Evolutionary conservation across 257 asterid genomes (phyloP).

Genomic region (Solanum peruvianum): DNA sequence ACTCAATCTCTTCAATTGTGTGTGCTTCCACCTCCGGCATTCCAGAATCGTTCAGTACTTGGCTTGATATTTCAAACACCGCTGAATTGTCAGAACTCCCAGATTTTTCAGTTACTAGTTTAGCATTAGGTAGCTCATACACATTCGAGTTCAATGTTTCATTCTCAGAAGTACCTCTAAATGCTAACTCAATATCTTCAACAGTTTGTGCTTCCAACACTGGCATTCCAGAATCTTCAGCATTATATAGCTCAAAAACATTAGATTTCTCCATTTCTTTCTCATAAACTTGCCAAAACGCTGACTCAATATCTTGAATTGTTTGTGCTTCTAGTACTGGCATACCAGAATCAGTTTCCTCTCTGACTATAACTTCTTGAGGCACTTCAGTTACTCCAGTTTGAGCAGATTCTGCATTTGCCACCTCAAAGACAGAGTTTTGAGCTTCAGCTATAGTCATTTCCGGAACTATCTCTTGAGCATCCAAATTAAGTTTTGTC

Average conservation of each 20-base stretch:
- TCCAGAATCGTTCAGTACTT: background rate
- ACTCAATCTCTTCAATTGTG: background rate
- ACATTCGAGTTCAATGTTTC: background rate
- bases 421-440: conserved; percentile 13
- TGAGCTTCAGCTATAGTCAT: conserved; percentile 20
- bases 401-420: conserved; percentile 8
- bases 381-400: conserved; percentile 1
- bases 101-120: background rate
- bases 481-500: background rate
- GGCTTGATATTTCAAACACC: background rate
- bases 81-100: background rate
- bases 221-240: conserved; percentile 7
- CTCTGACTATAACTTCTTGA: background rate
- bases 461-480: conserved; percentile 8
- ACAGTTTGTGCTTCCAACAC: conserved; percentile 20
- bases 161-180: conserved; percentile 3
- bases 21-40: conserved; percentile 10
- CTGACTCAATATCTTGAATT: background rate
- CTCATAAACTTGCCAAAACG: background rate
- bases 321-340: conserved; percentile 6
- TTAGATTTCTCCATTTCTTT: conserved; percentile 1
- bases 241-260: background rate
- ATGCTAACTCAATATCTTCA: conserved; percentile 18
- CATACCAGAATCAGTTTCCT: conserved; percentile 1
- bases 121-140: background rate